Evolutionary conservation across 2,329 filamentous ascomycete species (phyloP), one percentile per base, ranked within the genome.

Genomic region (Aspergillus amoenus): DNA sequence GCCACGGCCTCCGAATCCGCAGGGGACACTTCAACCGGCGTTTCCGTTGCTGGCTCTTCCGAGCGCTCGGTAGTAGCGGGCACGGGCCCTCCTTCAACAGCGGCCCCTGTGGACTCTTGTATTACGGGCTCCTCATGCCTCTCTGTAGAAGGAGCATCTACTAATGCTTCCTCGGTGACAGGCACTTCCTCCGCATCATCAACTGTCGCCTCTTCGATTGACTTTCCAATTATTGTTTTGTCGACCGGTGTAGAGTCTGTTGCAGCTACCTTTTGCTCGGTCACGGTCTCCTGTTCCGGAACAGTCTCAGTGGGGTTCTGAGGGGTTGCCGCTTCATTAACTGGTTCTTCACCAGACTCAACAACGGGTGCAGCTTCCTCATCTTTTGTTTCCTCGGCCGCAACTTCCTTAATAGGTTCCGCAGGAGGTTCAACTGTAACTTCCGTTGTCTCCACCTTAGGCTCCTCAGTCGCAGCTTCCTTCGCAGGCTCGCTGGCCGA

Each of bases 391-490:
- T 47, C 52, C 30, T 47, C 17, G 11, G 43, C 11, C 18, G 27
- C 42, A 22, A 3, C 44, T 51, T 21, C 48, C 48, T 13, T 27
- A 13, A 17, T 21, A 3, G 48, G 3, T 50, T 50, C 37, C 4
- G 27, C 15, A 7, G n/a, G 30, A 47, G 45, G 12, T 37, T 47
- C 45, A 30, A 15, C 45, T 9, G 45, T n/a, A 6, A 34, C 42
- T 34, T 24, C 43, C 4, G 56, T 21, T 49, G 62, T 55, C 27
- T 61, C 51, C n/a, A 40, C 40, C 3, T 47, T 47, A 13, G 60
- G 40, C 46, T 60, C 64, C 34, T 63, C 58, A n/a, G 41, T 39
- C 5, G 32, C 42, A n/a, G 45, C 15, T 21, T 55, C 56, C 40
- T 61, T 46, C 22, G 24, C 37, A 17, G 57, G 12, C 41, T 64